A percentile compares a stretch with the other conserved stretches of the same genome.
These are phyloP conservation scores for Chenopodium suecicum DNA, from an alignment of 148 eudicot genomes.

Conservation along the genomic window DNA sequence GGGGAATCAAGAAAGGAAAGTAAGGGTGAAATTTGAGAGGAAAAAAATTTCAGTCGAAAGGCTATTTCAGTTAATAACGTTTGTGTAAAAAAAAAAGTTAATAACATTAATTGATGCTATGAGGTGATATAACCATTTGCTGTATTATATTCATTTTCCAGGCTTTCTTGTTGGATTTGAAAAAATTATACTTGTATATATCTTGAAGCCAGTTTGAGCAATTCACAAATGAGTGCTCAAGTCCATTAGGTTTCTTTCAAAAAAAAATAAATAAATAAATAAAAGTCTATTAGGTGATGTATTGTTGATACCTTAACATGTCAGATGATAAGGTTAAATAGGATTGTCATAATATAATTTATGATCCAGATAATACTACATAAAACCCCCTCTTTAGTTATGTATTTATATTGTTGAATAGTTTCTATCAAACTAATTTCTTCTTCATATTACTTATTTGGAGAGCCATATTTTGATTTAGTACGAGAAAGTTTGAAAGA, in stretches of 20 bases:
- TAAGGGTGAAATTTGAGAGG: too few species aligned
- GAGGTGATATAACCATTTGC: background rate
- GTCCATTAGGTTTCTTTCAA: too few species aligned
- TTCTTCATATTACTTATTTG: background rate
- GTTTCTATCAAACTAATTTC: too few species aligned
- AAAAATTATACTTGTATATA: background rate
- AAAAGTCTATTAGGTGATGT: background rate
- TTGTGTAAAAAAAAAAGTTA: too few species aligned
- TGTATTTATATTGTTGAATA: too few species aligned
- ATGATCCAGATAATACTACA: background rate
- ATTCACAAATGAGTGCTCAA: too few species aligned
- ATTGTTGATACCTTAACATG: background rate
- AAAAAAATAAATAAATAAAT: too few species aligned
- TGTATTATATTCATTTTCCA: background rate
- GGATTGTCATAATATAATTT: background rate
- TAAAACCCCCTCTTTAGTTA: too few species aligned
- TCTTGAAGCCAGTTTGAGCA: background rate
- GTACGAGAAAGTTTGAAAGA: background rate
- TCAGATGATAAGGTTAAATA: background rate
- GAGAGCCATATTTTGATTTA: background rate
- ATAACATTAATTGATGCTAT: background rate
- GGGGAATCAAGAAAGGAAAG: too few species aligned
- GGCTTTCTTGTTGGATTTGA: background rate
- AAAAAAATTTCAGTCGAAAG: background rate
- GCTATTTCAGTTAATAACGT: background rate